Evolutionary conservation across 2,329 filamentous ascomycete genomes (phyloP).

Genomic region (Diplodia mutila): DNA sequence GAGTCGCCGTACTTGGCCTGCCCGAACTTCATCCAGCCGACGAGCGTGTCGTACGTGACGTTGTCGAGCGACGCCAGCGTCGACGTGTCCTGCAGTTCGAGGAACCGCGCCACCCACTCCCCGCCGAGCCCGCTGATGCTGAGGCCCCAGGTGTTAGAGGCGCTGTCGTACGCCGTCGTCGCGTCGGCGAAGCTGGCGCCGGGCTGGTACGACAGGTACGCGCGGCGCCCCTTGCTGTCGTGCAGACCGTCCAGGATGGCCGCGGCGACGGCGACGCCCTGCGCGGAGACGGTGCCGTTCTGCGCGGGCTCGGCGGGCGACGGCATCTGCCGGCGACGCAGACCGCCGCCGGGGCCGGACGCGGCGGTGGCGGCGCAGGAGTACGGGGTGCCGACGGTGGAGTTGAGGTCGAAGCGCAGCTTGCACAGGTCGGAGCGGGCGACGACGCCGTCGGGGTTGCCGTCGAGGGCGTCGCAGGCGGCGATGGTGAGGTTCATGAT

Average conservation of each 20-base stretch:
- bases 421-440: slow-evolving; percentile 54
- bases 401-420: slow-evolving; percentile 51
- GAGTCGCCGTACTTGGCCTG: slow-evolving; percentile 52
- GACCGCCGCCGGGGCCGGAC: background rate
- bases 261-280: slow-evolving; percentile 35
- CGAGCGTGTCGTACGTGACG: slow-evolving; percentile 61
- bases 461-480: slow-evolving; percentile 60
- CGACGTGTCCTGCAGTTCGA: slow-evolving; percentile 35
- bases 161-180: slow-evolving; percentile 41
- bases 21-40: slow-evolving; percentile 59
- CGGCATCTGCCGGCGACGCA: slow-evolving; percentile 2
- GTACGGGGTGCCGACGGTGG: slow-evolving; percentile 53
- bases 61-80: slow-evolving; percentile 28
- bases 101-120: slow-evolving; percentile 48
- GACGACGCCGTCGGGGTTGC: slow-evolving; percentile 59
- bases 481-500: slow-evolving; percentile 60
- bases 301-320: slow-evolving; percentile 31
- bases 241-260: slow-evolving; percentile 43
- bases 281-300: slow-evolving; percentile 38
- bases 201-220: slow-evolving; percentile 48
- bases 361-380: slow-evolving; percentile 44
- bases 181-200: slow-evolving; percentile 40
- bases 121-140: slow-evolving; percentile 40
- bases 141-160: slow-evolving; percentile 38
- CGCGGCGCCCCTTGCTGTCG: slow-evolving; percentile 44